Percentiles rank a stretch among this genome's conserved stretches.
These are phyloP conservation scores for Umbellularia californica DNA, from an alignment of 164 flowering plant species.

Conservation along the genomic window DNA sequence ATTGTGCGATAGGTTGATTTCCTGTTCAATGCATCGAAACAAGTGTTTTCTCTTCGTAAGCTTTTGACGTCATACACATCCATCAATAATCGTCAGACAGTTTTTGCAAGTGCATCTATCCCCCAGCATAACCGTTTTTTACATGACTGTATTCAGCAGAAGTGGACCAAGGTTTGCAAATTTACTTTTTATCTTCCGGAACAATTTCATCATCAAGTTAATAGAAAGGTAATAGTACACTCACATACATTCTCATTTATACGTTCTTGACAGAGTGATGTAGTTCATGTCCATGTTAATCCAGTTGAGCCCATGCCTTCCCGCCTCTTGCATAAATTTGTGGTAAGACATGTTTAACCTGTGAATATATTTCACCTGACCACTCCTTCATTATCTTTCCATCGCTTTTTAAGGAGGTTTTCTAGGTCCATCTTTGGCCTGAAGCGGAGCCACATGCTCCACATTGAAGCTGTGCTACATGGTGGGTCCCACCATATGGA, in stretches of 20 bases:
- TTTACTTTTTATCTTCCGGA: not conserved
- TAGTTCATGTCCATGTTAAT: constrained; percentile 81
- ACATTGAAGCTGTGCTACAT: not conserved
- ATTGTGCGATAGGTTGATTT: constrained; percentile 69
- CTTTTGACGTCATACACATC: constrained; percentile 75
- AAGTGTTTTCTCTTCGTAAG: constrained; percentile 64
- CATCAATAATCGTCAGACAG: constrained; percentile 64
- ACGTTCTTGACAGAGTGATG: constrained; percentile 55
- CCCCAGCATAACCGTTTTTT: constrained; percentile 85
- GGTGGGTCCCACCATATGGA: not conserved
- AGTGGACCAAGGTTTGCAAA: constrained; percentile 89
- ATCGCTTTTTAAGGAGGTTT: not conserved
- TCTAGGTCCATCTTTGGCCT: not conserved
- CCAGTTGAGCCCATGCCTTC: constrained; percentile 79
- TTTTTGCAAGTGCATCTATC: constrained; percentile 95
- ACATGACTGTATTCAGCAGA: constrained; percentile 85
- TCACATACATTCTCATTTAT: not conserved
- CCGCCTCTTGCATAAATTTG: constrained; percentile 64
- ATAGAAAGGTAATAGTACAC: not conserved
- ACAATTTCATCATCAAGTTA: not conserved
- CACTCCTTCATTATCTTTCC: not conserved
- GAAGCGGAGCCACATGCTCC: not conserved
- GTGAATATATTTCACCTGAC: not conserved
- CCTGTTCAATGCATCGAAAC: constrained; percentile 81
- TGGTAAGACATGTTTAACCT: constrained; percentile 45